Evolutionary conservation across 495 filamentous ascomycete species (phyloP), one percentile per base, ranked within the genome.

Genomic region (Penicillium chermesinum): DNA sequence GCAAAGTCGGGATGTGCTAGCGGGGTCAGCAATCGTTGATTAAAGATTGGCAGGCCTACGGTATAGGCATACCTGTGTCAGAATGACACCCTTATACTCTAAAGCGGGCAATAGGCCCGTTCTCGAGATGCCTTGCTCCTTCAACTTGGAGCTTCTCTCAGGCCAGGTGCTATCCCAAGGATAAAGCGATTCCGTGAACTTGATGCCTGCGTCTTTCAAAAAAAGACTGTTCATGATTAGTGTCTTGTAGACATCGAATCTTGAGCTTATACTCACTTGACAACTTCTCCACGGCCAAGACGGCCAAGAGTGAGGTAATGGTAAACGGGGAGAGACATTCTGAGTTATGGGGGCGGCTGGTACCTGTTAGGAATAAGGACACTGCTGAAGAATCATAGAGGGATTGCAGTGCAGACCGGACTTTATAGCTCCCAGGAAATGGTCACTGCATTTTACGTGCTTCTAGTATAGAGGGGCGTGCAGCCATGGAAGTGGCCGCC

Each of bases 271-370:
- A 53, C 48, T 44, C 59, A 64, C 50, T 64, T 64, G 22, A 75
- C 50, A 18, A 71, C 74, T 53, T 75, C 66, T 10, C 67, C 67
- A n/a, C 70, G 63, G 18, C 72, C 72, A 8, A 70, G 57, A 17
- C 66, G 61, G 19, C 62, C 58, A 49, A 74, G 68, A 48, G 72
- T 63, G 21, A 75, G 50, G 49, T 72, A 72, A 41, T 70, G 67
- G 22, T 50, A 54, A 18, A 55, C 47, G 25, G 15, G 27, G 4
- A 30, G 25, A 30, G 25, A 30, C 25, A 30, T 30, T 30, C 25
- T 30, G 4, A n/a, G n/a, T n/a, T n/a, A n/a, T n/a, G n/a, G n/a
- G n/a, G n/a, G n/a, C n/a, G n/a, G n/a, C n/a, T n/a, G n/a, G n/a
- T n/a, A n/a, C n/a, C n/a, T n/a, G n/a, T n/a, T n/a, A n/a, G n/a